A percentile compares a stretch with the other conserved stretches of the same genome.
Conservation (phyloP, 208 protist species). For the Crithidia acanthocephali region DNA sequence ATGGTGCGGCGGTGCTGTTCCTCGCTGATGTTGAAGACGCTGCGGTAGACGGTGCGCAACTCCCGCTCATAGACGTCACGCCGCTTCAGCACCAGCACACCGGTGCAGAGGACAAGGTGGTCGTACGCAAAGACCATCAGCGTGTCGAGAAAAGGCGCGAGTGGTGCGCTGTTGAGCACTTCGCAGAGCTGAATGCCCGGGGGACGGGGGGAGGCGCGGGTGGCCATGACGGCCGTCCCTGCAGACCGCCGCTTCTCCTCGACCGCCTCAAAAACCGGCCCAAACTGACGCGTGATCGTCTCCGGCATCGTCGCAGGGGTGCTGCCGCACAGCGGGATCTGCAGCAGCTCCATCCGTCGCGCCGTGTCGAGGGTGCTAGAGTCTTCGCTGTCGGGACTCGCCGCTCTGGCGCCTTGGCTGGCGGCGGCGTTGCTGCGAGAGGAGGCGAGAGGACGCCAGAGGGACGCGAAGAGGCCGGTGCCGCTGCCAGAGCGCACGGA, state of each 20-base stretch:
- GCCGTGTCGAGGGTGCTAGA: background rate
- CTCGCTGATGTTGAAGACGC: constrained; percentile 44
- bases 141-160: constrained; percentile 38
- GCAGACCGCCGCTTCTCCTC: background rate
- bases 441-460: constrained; percentile 18
- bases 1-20: constrained; percentile 54
- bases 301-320: constrained; percentile 35
- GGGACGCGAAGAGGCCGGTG: constrained; percentile 13
- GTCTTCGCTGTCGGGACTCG: constrained; percentile 4
- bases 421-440: background rate
- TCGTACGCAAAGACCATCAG: constrained; percentile 56
- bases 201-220: constrained; percentile 6
- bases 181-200: constrained; percentile 34
- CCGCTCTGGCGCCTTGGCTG: background rate
- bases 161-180: constrained; percentile 49
- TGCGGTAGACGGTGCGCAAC: constrained; percentile 46
- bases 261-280: constrained; percentile 20
- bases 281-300: constrained; percentile 19
- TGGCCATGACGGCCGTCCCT: background rate
- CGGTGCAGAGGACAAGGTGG: constrained; percentile 53
- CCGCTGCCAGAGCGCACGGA: background rate
- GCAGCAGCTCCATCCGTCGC: constrained; percentile 19
- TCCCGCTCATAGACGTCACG: constrained; percentile 28
- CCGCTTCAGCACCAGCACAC: constrained; percentile 32
- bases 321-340: constrained; percentile 44